These are phyloP conservation scores for Brassica incana DNA, from an alignment of 345 rosid genomes.

Conservation along the genomic window DNA sequence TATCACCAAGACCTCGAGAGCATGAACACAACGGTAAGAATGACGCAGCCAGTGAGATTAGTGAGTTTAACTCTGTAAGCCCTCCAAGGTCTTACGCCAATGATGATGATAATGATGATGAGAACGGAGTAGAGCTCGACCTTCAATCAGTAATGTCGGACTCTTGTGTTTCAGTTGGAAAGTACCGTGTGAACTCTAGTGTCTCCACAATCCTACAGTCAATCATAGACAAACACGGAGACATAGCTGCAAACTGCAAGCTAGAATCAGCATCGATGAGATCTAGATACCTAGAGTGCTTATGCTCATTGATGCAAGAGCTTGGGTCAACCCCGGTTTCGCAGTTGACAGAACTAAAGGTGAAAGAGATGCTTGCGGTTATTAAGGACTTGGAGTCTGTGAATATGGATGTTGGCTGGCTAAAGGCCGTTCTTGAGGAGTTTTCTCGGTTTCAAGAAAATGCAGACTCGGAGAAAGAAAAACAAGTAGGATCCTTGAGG, in stretches of 20 bases:
- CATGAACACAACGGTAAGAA: slow-evolving; percentile 14
- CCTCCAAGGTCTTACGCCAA: slow-evolving; percentile 28
- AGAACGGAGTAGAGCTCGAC: slow-evolving; percentile 42
- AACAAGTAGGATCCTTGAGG: slow-evolving; percentile 42
- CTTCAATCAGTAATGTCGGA: slow-evolving; percentile 60
- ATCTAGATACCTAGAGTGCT: slow-evolving; percentile 62
- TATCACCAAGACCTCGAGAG: slow-evolving; percentile 26
- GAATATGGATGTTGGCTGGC: slow-evolving; percentile 61
- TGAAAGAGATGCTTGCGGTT: slow-evolving; percentile 67
- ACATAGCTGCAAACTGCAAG: slow-evolving; percentile 62
- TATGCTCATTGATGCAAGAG: slow-evolving; percentile 75
- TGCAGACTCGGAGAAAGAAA: slow-evolving; percentile 49
- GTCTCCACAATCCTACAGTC: slow-evolving; percentile 50
- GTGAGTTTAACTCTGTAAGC: slow-evolving; percentile 8
- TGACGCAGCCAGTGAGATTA: slow-evolving; percentile 25
- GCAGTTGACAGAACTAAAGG: slow-evolving; percentile 58
- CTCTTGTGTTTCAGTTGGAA: slow-evolving; percentile 66
- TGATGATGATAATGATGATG: slow-evolving; percentile 31
- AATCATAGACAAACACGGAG: slow-evolving; percentile 66
- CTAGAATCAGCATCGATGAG: slow-evolving; percentile 70
- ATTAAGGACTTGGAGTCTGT: slow-evolving; percentile 75
- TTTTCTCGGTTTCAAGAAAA: slow-evolving; percentile 42
- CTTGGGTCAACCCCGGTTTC: slow-evolving; percentile 51
- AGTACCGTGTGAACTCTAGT: slow-evolving; percentile 59
- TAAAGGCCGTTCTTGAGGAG: slow-evolving; percentile 54